Base-by-base conservation (phyloP, 495 filamentous ascomycete genomes). In the Neurospora sp. region DNA sequence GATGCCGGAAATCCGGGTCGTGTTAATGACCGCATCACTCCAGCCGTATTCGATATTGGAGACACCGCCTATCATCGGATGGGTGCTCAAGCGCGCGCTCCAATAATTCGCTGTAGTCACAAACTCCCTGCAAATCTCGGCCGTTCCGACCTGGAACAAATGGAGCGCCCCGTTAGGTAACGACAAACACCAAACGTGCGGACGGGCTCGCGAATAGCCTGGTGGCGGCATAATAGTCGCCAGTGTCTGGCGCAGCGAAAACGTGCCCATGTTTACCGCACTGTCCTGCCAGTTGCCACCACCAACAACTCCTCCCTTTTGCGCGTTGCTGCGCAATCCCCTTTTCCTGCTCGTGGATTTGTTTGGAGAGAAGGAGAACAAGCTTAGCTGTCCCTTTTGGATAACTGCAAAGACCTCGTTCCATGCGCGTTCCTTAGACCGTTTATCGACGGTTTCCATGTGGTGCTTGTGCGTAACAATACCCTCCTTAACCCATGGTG, bases 31-130 rank as follows among this genome's bases (percentile, higher is more conserved):
- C n/a, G 88, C 84, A 69, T 97, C 94, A 71, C 92, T 92, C 96
- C 96, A 98, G 72, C 96, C 96, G 79, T 98, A 98, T 81, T 99
- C 96, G 70, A 98, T 91, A 77, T 98, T 99, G 83, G 93, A 96
- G 77, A 98, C 91, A 74, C 93, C 95, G 36, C 95, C 96, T 10
- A 94, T 88, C 5, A 98, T 84, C 13, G 96, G 96, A 74, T 97
- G 92, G 74, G 97, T 98, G 77, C 93, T 97, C 10, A 98, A 85
- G 59, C 96, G 88, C 3, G 96, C 94, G 77, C 93, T 93, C 96
- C 96, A 99, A 83, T 99, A 99, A 83, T 99, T 99, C 76, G 93
- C 95, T 1, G 93, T 96, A 40, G 89, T 90, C 70, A 98, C 94
- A 74, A 97, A 99, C 77, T 99, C 96, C 70, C 90, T 90, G 66